Percentiles rank a stretch among this genome's conserved stretches.
Evolutionary conservation across 140 eudicot genomes (phyloP).

Genomic region (Cichorium intybus): DNA sequence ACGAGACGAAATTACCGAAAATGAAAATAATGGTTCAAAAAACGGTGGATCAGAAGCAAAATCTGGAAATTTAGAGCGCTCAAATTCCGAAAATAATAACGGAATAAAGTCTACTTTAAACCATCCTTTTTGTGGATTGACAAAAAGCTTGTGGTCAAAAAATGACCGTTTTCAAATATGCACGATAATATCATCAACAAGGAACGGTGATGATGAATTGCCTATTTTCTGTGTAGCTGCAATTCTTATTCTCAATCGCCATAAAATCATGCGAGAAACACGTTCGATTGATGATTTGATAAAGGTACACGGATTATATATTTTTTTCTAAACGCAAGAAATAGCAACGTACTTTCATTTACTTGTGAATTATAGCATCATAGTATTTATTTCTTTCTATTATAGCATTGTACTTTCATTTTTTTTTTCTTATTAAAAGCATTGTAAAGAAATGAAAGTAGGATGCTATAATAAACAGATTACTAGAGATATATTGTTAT

Average conservation of each 20-base stretch:
- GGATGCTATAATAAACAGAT: no score
- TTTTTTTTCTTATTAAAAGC: not conserved
- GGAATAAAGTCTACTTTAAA: conserved; percentile 52
- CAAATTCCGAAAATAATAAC: conserved; percentile 41
- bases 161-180: conserved; percentile 54
- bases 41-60: conserved; percentile 47
- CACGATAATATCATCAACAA: conserved; percentile 51
- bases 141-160: conserved; percentile 73
- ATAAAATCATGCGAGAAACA: conserved; percentile 77
- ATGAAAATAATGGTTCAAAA: conserved; percentile 34
- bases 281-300: conserved; percentile 93
- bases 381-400: not conserved
- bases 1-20: conserved; percentile 46
- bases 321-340: not conserved
- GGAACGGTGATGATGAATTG: conserved; percentile 76
- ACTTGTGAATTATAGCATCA: not conserved
- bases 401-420: not conserved
- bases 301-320: conserved; percentile 54
- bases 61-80: conserved; percentile 44
- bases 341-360: not conserved
- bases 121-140: conserved; percentile 87
- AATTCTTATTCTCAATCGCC: conserved; percentile 77
- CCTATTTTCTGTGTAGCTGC: conserved; percentile 95
- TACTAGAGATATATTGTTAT: no score
- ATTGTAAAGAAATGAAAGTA: not conserved